Base-by-base conservation (phyloP, 2,329 filamentous ascomycete genomes). In the Phaeosphaeriaceae sp. region DNA sequence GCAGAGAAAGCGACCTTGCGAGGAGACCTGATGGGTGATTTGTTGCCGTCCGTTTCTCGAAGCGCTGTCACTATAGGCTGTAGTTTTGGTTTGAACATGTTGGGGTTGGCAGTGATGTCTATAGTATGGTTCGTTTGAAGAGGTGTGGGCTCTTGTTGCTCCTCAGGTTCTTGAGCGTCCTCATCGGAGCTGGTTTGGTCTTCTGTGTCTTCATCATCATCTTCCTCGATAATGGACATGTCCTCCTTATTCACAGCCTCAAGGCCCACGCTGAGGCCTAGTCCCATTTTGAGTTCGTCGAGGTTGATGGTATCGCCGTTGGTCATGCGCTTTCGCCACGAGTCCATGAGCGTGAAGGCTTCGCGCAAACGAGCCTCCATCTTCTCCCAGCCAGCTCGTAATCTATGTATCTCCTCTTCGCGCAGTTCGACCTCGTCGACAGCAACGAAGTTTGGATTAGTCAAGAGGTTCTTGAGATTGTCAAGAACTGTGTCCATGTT, bases 391-490 rank as follows among this genome's bases (percentile, higher is more conserved):
- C 92, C 91, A 46, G 88, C 84, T 46, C 90, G 86, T 39, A 99
- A 79, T 42, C 90, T 84, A 43, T 83, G 81, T 57, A 99, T 97
- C 70, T 97, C 92, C 51, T 95, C 88, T 57, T 99, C 93, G 46
- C 93, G 86, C n/a, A 92, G 77, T 66, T 95, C 87, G 2, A 99
- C 91, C 71, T 97, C 94, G 64, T 97, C 94, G 17, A 97, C 85
- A 0, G 93, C 90, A 12, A 97, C 94, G 70, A 97, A 99, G 2
- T 92, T 96, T 1, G 94, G 94, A 66, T 97, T 97, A 7, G 92
- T 97, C 36, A 99, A 80, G 30, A 99, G 84, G 2, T 83, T 88
- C 58, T 89, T 84, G 56, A 99, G 82, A 67, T 96, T 91, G 28
- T 89, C 85, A 52, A 97, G 80, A 8, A 96, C 86, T 6, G 79